Evolutionary conservation across 2,329 filamentous ascomycete species (phyloP).

Genomic region (Lizonia empirigonia): DNA sequence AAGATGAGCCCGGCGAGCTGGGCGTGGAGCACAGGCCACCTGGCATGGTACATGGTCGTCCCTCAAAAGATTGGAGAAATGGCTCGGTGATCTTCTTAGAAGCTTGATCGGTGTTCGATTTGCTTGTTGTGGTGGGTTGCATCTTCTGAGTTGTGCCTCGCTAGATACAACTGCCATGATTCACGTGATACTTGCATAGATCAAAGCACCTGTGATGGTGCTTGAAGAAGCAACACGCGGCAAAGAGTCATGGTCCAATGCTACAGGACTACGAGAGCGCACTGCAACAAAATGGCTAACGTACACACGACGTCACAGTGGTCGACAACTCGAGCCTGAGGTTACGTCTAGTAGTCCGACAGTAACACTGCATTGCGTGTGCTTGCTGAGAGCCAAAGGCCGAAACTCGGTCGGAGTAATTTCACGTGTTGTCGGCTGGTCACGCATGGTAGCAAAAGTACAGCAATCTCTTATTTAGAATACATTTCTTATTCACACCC

Average conservation of each 20-base stretch:
- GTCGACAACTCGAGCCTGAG: neutral
- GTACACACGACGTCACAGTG: conserved; percentile 3
- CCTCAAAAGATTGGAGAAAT: neutral
- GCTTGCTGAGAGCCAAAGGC: neutral
- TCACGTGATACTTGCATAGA: neutral
- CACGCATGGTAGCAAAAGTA: neutral
- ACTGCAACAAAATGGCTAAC: neutral
- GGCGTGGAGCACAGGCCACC: conserved; percentile 27
- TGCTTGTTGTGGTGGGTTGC: neutral
- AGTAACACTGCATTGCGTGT: conserved; percentile 6
- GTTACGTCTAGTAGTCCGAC: conserved; percentile 8
- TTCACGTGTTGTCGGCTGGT: conserved; percentile 4
- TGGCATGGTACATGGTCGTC: conserved; percentile 26
- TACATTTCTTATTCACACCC: neutral
- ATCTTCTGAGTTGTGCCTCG: neutral
- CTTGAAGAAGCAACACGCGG: too few relatives aligned
- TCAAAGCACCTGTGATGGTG: too few relatives aligned
- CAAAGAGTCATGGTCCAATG: neutral
- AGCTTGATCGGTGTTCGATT: conserved; percentile 9
- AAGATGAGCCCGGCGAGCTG: conserved; percentile 23
- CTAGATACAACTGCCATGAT: neutral
- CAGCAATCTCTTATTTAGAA: neutral
- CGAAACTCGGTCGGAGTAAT: neutral
- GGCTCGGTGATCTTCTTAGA: neutral
- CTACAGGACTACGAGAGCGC: neutral